Evolutionary conservation across 805 yeast genomes (phyloP), one percentile per base, ranked within the genome.

Genomic region (Teunomyces kruisii): DNA sequence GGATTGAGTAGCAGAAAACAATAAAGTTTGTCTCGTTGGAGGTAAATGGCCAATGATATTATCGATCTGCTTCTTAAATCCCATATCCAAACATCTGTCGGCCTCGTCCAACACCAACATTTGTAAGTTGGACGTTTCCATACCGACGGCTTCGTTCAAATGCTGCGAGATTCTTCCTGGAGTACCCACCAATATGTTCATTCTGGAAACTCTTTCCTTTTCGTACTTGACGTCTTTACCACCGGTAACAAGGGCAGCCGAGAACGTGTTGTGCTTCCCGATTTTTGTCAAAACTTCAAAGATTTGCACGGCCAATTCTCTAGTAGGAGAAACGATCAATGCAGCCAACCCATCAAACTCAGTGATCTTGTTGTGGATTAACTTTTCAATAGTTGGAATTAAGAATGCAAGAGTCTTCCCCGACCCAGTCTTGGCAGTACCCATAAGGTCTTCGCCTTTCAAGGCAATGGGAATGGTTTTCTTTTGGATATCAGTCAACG

Each of bases 121-220:
- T 64, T 90, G 92, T 49, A 90, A 67, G 58, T 87, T 88, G 16
- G 82, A 72, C 8, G 85, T 69, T 55, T 85, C 91, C 62, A 90
- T 77, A 1, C 89, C 89, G 1, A 85, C 84, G 6, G 96, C 83
- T 61, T 91, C 95, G 61, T 91, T 96, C 79, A 90, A 76, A 61
- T 90, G 97, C 61, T 90, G 97, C 38, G 91, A 71, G 14, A 90
- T 67, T 61, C 97, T 75, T 3, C 97, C 97, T 0, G 97, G 97
- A 0, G 97, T 90, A 10, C 96, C 94, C 27, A 90, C 85, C 44
- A 90, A 70, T 36, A 90, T 86, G 63, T 90, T 91, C 67, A 90
- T 83, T 53, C 78, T 78, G 0, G 84, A 78, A 6, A 90, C 79
- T 60, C 97, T 78, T 42, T 88, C 96, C 49, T 80, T 79, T 62